Evolutionary conservation across 2,329 filamentous ascomycete genomes (phyloP).

Genomic region (Falciphora oryzae): DNA sequence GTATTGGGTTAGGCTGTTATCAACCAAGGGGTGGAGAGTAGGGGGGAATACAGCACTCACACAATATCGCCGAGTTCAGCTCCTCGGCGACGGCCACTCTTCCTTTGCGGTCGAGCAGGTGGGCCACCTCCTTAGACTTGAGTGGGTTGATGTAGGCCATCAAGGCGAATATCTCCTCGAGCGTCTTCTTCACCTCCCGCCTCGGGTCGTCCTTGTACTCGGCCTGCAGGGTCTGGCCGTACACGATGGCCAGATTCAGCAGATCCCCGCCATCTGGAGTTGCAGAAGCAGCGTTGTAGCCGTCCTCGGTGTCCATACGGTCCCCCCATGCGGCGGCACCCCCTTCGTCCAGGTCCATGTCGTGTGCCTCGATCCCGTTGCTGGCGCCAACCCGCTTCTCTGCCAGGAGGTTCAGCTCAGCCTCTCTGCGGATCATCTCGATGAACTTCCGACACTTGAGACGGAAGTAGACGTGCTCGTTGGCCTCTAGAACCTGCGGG

Average conservation of each 20-base stretch:
- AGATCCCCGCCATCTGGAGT: slow-evolving; percentile 34
- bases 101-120: slow-evolving; percentile 70
- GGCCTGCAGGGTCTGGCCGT: slow-evolving; percentile 70
- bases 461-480: slow-evolving; percentile 81
- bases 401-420: slow-evolving; percentile 52
- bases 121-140: slow-evolving; percentile 66
- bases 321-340: slow-evolving; percentile 23
- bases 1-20: slow-evolving; percentile 13
- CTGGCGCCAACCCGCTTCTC: slow-evolving; percentile 27
- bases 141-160: slow-evolving; percentile 81
- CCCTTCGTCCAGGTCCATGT: slow-evolving; percentile 49
- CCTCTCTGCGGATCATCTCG: slow-evolving; percentile 79
- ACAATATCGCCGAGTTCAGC: slow-evolving; percentile 85
- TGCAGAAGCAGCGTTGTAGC: slow-evolving; percentile 22
- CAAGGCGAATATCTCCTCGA: slow-evolving; percentile 81
- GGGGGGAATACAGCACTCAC: slow-evolving; percentile 44
- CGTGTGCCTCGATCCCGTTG: slow-evolving; percentile 26
- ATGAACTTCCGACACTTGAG: slow-evolving; percentile 88
- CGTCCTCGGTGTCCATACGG: slow-evolving; percentile 48
- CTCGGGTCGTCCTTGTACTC: slow-evolving; percentile 71
- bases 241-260: slow-evolving; percentile 65
- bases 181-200: slow-evolving; percentile 63
- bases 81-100: slow-evolving; percentile 82
- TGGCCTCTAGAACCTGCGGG: slow-evolving; percentile 69
- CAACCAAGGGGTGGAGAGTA: not conserved